Evolutionary conservation across 2,329 filamentous ascomycete genomes (phyloP).

Genomic region (Fusarium domesticum): DNA sequence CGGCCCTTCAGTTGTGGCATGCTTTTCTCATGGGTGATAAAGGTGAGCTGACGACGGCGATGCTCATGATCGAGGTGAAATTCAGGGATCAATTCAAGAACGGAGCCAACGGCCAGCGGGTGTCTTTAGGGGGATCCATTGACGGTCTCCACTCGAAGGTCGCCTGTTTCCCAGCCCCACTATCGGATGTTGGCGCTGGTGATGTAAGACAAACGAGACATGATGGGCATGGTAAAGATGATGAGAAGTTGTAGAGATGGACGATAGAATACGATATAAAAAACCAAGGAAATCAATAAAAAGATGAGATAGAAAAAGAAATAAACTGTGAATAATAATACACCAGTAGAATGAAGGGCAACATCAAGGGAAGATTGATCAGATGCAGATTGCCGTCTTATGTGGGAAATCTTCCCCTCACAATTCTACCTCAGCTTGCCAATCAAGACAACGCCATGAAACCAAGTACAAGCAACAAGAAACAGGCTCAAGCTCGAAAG

Average conservation of each 20-base stretch:
- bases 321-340: too few relatives aligned
- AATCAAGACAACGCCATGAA: too few relatives aligned
- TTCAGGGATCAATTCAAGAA: neutral
- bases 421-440: too few relatives aligned
- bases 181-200: slow-evolving; percentile 29
- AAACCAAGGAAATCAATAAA: slow-evolving; percentile 1
- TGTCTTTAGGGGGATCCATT: neutral
- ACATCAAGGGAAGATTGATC: slow-evolving; percentile 6
- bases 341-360: slow-evolving; percentile 4
- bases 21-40: neutral
- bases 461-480: slow-evolving; percentile 18
- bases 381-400: slow-evolving; percentile 26
- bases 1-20: neutral
- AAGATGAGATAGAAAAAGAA: slow-evolving; percentile 3
- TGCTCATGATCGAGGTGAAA: neutral
- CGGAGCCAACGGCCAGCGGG: too few relatives aligned
- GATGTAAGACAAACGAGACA: slow-evolving; percentile 19
- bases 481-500: slow-evolving; percentile 14
- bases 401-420: slow-evolving; percentile 22
- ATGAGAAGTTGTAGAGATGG: slow-evolving; percentile 13
- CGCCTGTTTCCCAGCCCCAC: slow-evolving; percentile 31
- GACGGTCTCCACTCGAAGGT: slow-evolving; percentile 25
- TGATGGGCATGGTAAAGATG: slow-evolving; percentile 1
- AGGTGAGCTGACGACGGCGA: neutral
- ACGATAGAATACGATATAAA: slow-evolving; percentile 1